Evolutionary conservation across 1,139 yeast species (phyloP), one percentile per base, ranked within the genome.

Genomic region (Candida sp.): DNA sequence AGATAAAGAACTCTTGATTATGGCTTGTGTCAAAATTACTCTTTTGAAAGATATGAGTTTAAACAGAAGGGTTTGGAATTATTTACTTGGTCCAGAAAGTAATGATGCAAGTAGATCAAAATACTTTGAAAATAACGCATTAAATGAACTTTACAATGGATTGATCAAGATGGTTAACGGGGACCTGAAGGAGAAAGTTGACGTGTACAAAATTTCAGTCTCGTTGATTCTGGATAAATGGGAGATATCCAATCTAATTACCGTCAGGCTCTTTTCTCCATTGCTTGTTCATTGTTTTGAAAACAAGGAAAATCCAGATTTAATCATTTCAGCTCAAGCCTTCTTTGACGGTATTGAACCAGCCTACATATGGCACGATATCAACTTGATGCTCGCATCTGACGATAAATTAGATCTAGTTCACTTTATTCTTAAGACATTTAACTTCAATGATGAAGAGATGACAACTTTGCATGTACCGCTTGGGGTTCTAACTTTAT

Each of bases 261-360:
- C 90, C 0, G 95, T 96, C 0, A 63, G 66, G 27, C 61, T 90
- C n/a, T 77, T 91, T 41, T 64, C 79, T 0, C 91, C 95, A 0
- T 69, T 87, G 4, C 63, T 91, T 43, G 44, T 61, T 58, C 45
- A 70, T 61, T 48, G 75, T 66, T 47, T 49, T 38, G 36, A 52
- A 22, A 42, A 44, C 35, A 51, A 42, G 25, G 56, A 55, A 1
- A 55, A 60, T 42, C 56, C 56, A 5, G 84, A 79, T 19, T 66
- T 87, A 0, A 53, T 86, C 38, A 67, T 69, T 39, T 73, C 84
- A 21, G 87, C 90, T 0, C 76, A 79, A 41, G 69, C 81, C 0
- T 82, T 91, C 49, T 88, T 93, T 61, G 96, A 93, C 59, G 87
- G 89, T 3, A 84, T 90, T 2, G 98, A 93, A 57, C 79, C 96